Evolutionary conservation across 768 basidiomycete genomes (phyloP).

Genomic region (Boletus reticulatus): DNA sequence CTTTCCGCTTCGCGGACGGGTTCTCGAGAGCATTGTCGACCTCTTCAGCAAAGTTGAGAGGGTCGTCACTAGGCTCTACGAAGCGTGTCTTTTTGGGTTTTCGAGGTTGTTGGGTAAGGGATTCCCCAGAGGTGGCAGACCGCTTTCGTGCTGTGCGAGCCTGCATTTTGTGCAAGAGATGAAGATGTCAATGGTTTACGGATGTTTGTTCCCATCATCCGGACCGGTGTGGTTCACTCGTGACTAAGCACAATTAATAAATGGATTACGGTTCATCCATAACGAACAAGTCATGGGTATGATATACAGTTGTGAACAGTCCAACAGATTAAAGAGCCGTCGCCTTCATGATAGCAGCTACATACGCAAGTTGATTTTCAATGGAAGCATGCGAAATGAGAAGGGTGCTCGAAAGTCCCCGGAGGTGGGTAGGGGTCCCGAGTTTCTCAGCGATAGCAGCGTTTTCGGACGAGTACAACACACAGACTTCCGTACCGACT

Average conservation of each 20-base stretch:
- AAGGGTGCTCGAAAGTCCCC: conserved; percentile 42
- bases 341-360: conserved; percentile 44
- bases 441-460: conserved; percentile 44
- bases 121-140: conserved; percentile 37
- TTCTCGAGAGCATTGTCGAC: conserved; percentile 74
- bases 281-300: background rate
- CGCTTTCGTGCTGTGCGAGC: conserved; percentile 43
- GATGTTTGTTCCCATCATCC: conserved; percentile 14
- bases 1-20: conserved; percentile 59
- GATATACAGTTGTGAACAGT: background rate
- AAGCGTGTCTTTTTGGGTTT: conserved; percentile 73
- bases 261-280: background rate
- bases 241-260: background rate
- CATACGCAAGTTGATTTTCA: conserved; percentile 58
- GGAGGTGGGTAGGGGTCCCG: conserved; percentile 45
- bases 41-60: conserved; percentile 72
- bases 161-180: conserved; percentile 29
- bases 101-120: conserved; percentile 28
- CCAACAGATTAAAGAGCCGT: conserved; percentile 5
- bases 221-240: background rate
- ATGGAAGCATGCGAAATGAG: conserved; percentile 58
- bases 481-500: conserved; percentile 50
- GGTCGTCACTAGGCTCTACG: conserved; percentile 73
- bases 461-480: conserved; percentile 57
- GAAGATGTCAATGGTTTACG: conserved; percentile 13